phyloP scores from a whole-genome alignment of 2,329 filamentous ascomycete species.

The Teratosphaeriaceae sp. region DNA sequence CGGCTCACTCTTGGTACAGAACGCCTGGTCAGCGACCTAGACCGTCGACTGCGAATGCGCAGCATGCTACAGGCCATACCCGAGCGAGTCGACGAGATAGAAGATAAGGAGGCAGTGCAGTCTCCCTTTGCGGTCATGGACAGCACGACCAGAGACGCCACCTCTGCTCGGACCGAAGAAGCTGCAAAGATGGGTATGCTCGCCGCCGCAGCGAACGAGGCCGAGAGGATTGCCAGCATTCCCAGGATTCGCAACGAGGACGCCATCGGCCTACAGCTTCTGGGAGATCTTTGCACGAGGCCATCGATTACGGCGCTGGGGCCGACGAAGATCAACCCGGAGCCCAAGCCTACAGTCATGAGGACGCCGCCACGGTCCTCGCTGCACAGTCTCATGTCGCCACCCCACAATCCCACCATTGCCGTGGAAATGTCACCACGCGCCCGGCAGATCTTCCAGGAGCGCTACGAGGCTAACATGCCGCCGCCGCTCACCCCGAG shows the following conservation, averaged over 20 bases:
- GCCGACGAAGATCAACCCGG: background rate
- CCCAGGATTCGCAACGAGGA: constrained; percentile 34
- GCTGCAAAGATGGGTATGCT: constrained; percentile 26
- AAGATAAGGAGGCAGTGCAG: constrained; percentile 2
- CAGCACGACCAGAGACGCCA: constrained; percentile 34
- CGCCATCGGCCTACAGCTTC: constrained; percentile 31
- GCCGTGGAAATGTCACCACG: constrained; percentile 7
- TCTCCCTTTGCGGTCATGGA: constrained; percentile 37
- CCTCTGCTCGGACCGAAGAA: constrained; percentile 32
- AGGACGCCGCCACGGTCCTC: constrained; percentile 1
- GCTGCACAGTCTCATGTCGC: background rate
- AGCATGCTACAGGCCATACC: constrained; percentile 25
- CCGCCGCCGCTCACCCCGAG: constrained; percentile 6
- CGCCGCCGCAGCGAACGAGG: constrained; percentile 29
- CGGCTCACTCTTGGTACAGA: constrained; percentile 20
- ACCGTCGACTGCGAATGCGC: constrained; percentile 18
- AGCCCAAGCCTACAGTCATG: background rate
- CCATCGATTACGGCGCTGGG: constrained; percentile 11
- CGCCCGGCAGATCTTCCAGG: constrained; percentile 4
- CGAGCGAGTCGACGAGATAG: constrained; percentile 19
- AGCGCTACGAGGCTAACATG: constrained; percentile 5
- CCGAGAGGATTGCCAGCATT: constrained; percentile 17
- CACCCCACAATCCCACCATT: background rate
- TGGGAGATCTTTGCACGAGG: constrained; percentile 22
- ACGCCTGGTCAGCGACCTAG: constrained; percentile 17